Conservation (phyloP, 108 stramenopile species). For the Chaetoceros tenuissimus region DNA sequence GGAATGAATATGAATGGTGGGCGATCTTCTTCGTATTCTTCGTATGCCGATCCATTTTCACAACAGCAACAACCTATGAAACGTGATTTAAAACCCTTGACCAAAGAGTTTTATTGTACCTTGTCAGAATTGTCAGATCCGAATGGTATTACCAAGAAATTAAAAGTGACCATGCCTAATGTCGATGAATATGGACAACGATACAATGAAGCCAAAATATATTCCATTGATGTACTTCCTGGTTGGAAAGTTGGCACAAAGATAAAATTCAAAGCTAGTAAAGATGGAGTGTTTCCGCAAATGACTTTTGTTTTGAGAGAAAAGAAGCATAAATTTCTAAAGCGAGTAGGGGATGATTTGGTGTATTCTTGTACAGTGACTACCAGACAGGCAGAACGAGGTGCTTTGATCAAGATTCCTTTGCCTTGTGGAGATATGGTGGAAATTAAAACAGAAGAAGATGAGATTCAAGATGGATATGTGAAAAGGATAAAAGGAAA, state of each 20-base stretch:
- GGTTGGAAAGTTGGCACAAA: conserved; percentile 76
- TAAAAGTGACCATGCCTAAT: conserved; percentile 41
- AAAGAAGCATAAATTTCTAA: conserved; percentile 49
- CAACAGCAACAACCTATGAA: conserved; percentile 8
- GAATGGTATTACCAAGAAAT: conserved; percentile 59
- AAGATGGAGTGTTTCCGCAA: conserved; percentile 28
- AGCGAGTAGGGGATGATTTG: conserved; percentile 50
- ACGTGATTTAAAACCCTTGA: conserved; percentile 12
- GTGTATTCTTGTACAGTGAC: conserved; percentile 39
- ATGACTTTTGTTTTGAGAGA: conserved; percentile 69
- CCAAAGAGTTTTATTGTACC: conserved; percentile 35
- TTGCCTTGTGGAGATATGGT: conserved; percentile 56
- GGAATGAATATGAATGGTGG: conserved; percentile 2
- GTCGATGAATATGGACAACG: conserved; percentile 4
- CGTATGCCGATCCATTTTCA: background rate
- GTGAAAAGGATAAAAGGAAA: background rate
- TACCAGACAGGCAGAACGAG: conserved; percentile 28
- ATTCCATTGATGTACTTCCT: conserved; percentile 41
- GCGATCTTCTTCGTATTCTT: background rate
- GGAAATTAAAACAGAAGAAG: conserved; percentile 14
- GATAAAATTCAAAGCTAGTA: conserved; percentile 41
- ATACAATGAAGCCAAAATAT: conserved; percentile 29
- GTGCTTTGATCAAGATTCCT: conserved; percentile 35
- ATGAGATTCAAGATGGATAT: background rate
- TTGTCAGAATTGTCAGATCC: conserved; percentile 44